These are phyloP conservation scores for Mortierella hygrophila DNA, from an alignment of 192 early-diverging fungal species.

Conservation along the genomic window DNA sequence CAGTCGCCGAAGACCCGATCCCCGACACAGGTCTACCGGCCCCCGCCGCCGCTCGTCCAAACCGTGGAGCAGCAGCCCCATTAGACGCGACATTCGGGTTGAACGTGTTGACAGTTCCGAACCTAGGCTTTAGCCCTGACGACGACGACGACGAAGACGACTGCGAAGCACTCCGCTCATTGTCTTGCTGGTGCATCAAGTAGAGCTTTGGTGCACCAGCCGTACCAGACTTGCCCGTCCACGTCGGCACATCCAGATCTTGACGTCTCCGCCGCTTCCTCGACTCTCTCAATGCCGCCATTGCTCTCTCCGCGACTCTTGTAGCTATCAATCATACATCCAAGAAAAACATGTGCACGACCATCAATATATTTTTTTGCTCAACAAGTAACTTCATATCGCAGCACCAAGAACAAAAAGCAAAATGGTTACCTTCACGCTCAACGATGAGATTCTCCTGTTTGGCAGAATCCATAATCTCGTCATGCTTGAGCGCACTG, in stretches of 20 bases:
- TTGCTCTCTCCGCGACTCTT: conserved; percentile 83
- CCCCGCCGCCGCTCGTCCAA: conserved; percentile 9
- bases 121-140: conserved; percentile 43
- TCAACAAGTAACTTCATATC: neutral
- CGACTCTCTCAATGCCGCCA: conserved; percentile 79
- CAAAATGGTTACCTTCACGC: conserved; percentile 66
- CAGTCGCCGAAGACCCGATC: conserved; percentile 24
- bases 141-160: conserved; percentile 1
- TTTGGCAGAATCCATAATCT: conserved; percentile 79
- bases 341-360: neutral
- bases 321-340: conserved; percentile 62
- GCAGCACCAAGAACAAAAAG: neutral
- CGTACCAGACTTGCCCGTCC: conserved; percentile 87
- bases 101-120: conserved; percentile 50
- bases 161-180: conserved; percentile 9
- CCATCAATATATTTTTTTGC: neutral
- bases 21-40: conserved; percentile 6
- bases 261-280: conserved; percentile 71
- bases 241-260: conserved; percentile 86
- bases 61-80: neutral
- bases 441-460: conserved; percentile 78
- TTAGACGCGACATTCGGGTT: conserved; percentile 23
- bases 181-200: conserved; percentile 49
- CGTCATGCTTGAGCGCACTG: conserved; percentile 92
- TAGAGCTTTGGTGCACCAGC: conserved; percentile 60